Evolutionary conservation across 1,284 basidiomycete species (phyloP), one percentile per base, ranked within the genome.

Genomic region (Melampsora americana): DNA sequence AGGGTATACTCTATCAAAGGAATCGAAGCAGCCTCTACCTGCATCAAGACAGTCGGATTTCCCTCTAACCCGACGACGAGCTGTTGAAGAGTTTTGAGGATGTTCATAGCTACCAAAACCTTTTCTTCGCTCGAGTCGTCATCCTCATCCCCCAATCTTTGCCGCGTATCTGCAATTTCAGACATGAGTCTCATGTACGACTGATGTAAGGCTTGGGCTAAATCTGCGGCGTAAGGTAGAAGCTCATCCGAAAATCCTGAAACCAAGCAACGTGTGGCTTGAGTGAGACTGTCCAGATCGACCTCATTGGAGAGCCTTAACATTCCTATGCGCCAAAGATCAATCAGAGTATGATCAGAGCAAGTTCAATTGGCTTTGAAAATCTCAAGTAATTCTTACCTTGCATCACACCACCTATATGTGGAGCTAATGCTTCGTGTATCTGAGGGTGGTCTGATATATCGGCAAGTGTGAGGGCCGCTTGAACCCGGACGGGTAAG

Each of bases 221-320:
- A 86, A 82, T 93, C 90, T 44, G 90, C 90, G 20, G 92, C 91
- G 62, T 95, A 93, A 5, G 93, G 93, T 26, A 93, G 84, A 5
- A 95, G 85, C 84, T 95, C 91, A 1, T 88, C 88, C 80, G 91
- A 88, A 87, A 92, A 95, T 62, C 88, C 87, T 79, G 92, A 89
- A 9, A 95, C 93, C 86, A 95, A 89, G 42, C 88, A 88, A 80
- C 92, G 90, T 88, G 92, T 93, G 81, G 88, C 89, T 80, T 84
- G 80, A 80, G 92, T 93, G 67, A 95, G 85, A 62, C 92, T 87
- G 82, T 95, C 93, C 46, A 95, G 85, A 81, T 95, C 93, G 46
- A 92, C 92, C 83, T 94, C 92, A 81, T 94, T 91, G 7, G 90
- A 89, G 50, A 95, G 86, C 83, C 92, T 92, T 79, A 95, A 86